Percentiles rank a stretch among this genome's conserved stretches.
Conservation (phyloP, 2,329 filamentous ascomycete genomes). For the Scedosporium apiospermum region DNA sequence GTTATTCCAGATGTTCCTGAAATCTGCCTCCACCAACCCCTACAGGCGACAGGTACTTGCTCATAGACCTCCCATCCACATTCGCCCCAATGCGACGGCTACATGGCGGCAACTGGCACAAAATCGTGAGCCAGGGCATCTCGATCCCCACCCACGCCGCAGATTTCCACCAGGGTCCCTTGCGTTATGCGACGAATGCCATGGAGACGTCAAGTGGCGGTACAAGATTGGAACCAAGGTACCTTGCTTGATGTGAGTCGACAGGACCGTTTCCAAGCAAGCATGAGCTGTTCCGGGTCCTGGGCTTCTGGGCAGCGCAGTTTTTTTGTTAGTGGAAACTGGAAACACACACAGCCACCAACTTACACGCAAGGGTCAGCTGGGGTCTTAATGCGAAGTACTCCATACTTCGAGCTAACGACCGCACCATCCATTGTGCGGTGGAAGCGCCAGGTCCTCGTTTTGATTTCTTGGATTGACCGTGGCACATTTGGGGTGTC, state of each 20-base stretch:
- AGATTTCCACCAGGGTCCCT: not conserved
- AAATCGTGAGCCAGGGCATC: not conserved
- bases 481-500: not conserved
- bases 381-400: not conserved
- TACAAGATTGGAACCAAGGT: not conserved
- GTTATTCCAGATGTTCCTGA: not conserved
- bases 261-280: not conserved
- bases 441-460: not conserved
- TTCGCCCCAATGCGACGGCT: not conserved
- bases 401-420: not conserved
- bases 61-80: not conserved
- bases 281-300: not conserved
- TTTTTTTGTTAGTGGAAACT: not conserved
- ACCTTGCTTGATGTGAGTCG: not conserved
- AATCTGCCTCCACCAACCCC: slow-evolving; percentile 4
- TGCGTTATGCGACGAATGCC: not conserved
- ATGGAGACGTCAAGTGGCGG: not conserved
- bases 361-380: not conserved
- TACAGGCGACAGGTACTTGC: not conserved
- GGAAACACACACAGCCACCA: slow-evolving; percentile 1
- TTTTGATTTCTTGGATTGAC: not conserved
- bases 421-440: not conserved
- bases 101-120: slow-evolving; percentile 2
- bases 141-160: slow-evolving; percentile 1
- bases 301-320: not conserved